Evolutionary conservation across 164 flowering plant genomes (phyloP).

Genomic region (Vitis riparia): DNA sequence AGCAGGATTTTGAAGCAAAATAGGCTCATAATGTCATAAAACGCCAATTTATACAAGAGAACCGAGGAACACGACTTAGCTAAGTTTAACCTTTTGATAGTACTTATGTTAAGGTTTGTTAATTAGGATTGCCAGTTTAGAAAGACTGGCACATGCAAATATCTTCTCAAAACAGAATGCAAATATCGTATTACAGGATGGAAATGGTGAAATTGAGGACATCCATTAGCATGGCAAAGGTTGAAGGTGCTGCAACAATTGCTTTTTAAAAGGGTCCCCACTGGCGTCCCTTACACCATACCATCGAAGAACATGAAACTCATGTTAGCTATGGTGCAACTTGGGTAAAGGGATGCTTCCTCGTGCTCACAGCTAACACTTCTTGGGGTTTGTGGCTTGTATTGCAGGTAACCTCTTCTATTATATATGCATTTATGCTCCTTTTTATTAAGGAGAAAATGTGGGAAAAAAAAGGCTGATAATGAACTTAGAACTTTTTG

Average conservation of each 20-base stretch:
- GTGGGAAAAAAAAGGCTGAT: neutral
- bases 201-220: conserved; percentile 19
- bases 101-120: too few relatives aligned
- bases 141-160: too few relatives aligned
- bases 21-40: too few relatives aligned
- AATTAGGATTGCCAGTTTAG: too few relatives aligned
- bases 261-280: conserved; percentile 34
- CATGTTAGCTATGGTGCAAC: neutral
- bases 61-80: neutral
- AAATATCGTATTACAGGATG: conserved; percentile 5
- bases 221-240: conserved; percentile 21
- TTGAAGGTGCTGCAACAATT: conserved; percentile 24
- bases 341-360: conserved; percentile 8
- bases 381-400: conserved; percentile 24
- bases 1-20: too few relatives aligned
- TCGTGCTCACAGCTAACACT: conserved; percentile 9
- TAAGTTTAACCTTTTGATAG: too few relatives aligned
- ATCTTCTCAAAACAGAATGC: too few relatives aligned
- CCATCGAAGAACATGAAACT: neutral
- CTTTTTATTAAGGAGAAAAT: neutral
- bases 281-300: conserved; percentile 10
- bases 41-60: neutral
- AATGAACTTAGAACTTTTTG: too few relatives aligned
- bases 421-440: neutral
- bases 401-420: neutral